These are phyloP conservation scores for Erodium maritimum DNA, from an alignment of 345 rosid species.

Conservation along the genomic window DNA sequence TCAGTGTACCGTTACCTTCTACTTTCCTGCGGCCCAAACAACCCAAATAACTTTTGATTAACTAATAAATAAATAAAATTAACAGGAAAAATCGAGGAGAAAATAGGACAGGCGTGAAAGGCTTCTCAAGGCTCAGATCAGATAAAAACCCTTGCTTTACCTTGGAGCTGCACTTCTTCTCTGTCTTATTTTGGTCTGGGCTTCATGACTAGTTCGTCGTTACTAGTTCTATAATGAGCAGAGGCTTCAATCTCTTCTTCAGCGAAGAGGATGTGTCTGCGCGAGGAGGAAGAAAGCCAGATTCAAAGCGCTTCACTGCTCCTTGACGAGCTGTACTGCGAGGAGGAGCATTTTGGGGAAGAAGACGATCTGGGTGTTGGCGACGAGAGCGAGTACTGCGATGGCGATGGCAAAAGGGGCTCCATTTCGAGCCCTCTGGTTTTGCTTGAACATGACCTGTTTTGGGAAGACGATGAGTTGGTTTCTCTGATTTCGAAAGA, in stretches of 20 bases:
- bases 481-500: constrained; percentile 43
- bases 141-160: constrained; percentile 22
- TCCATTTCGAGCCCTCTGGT: too few species aligned
- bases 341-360: constrained; percentile 42
- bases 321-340: constrained; percentile 59
- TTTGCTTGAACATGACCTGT: constrained; percentile 30
- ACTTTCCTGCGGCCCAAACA: constrained; percentile 15
- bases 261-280: constrained; percentile 55
- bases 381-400: constrained; percentile 14
- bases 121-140: constrained; percentile 7
- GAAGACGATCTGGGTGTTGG: constrained; percentile 18
- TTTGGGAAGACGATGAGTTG: constrained; percentile 60
- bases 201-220: too few species aligned
- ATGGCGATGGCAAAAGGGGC: constrained; percentile 16
- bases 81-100: too few species aligned
- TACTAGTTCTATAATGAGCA: constrained; percentile 33
- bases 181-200: constrained; percentile 3
- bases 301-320: constrained; percentile 24
- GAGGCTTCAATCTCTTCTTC: constrained; percentile 37
- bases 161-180: constrained; percentile 24
- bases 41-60: neutral
- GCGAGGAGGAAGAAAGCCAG: constrained; percentile 25
- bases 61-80: neutral
- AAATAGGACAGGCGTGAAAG: constrained; percentile 41
- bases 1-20: constrained; percentile 9